Percentiles rank a stretch among this genome's conserved stretches.
phyloP scores from a whole-genome alignment of 2,329 filamentous ascomycete species.

The Aspergillus vadensis region DNA sequence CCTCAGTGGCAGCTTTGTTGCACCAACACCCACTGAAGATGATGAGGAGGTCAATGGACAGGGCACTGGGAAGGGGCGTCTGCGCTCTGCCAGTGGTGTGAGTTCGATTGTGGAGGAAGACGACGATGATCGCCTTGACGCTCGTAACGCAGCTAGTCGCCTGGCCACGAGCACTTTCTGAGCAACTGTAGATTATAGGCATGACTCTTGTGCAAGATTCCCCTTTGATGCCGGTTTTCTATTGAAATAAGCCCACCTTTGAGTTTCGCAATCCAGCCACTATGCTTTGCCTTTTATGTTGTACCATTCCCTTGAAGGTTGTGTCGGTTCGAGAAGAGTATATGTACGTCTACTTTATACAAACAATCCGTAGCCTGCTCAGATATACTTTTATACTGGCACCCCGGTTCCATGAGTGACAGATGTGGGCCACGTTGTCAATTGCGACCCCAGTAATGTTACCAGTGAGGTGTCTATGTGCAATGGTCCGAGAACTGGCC shows the following conservation, averaged over 20 bases:
- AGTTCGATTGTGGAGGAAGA: conserved; percentile 57
- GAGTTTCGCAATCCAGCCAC: conserved; percentile 1
- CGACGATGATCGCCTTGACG: conserved; percentile 91
- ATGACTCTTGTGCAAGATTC: conserved; percentile 36
- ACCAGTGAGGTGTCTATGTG: not conserved
- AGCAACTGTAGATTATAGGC: conserved; percentile 39
- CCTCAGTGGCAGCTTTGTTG: conserved; percentile 70
- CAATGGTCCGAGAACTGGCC: not conserved
- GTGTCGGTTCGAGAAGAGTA: not conserved
- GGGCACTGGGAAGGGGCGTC: conserved; percentile 45
- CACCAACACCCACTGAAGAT: conserved; percentile 63
- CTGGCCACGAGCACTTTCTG: conserved; percentile 93
- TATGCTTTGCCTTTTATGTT: not conserved
- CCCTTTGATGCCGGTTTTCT: conserved; percentile 26
- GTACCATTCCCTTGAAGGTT: not conserved
- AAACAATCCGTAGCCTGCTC: not conserved
- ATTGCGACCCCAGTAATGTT: not conserved
- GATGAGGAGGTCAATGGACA: conserved; percentile 56
- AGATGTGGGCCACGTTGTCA: not conserved
- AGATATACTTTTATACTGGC: not conserved
- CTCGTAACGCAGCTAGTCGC: conserved; percentile 89
- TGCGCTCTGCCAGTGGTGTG: conserved; percentile 50
- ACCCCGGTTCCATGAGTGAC: not conserved
- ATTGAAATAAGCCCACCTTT: conserved; percentile 14
- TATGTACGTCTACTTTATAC: not conserved